phyloP scores from a whole-genome alignment of 345 rosid species.

The Lumnitzera littorea region DNA sequence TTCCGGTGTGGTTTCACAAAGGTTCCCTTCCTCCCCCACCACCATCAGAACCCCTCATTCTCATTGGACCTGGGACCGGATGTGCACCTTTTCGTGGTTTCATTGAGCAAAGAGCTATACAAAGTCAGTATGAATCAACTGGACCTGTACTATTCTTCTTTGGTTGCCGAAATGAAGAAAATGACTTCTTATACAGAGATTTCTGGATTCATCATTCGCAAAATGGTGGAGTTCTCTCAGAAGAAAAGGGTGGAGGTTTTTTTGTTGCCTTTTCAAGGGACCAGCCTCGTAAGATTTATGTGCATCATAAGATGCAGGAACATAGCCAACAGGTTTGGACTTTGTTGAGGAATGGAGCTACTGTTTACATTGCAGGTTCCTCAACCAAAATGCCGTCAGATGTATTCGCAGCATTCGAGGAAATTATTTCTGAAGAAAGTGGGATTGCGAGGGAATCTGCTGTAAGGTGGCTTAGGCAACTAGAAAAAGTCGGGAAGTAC shows the following conservation, averaged over 20 bases:
- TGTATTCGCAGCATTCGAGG: conserved; percentile 70
- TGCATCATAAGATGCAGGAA: conserved; percentile 76
- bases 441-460: conserved; percentile 56
- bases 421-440: conserved; percentile 51
- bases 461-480: conserved; percentile 44
- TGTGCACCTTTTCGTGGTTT: conserved; percentile 97
- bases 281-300: conserved; percentile 81
- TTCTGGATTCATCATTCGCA: conserved; percentile 63
- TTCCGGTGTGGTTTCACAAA: conserved; percentile 79
- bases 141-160: conserved; percentile 79
- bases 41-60: conserved; percentile 64
- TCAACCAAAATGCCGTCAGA: conserved; percentile 90
- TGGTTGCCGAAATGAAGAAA: conserved; percentile 75
- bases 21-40: conserved; percentile 77
- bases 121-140: conserved; percentile 31
- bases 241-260: conserved; percentile 76
- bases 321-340: conserved; percentile 56
- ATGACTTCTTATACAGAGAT: conserved; percentile 68
- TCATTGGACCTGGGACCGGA: conserved; percentile 93
- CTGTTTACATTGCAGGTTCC: conserved; percentile 79
- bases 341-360: conserved; percentile 51
- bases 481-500: conserved; percentile 76
- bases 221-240: conserved; percentile 54
- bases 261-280: conserved; percentile 86
- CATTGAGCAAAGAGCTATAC: conserved; percentile 64